Evolutionary conservation across 352 stramenopile species (phyloP).

Genomic region (Elongisporangium undulatum): DNA sequence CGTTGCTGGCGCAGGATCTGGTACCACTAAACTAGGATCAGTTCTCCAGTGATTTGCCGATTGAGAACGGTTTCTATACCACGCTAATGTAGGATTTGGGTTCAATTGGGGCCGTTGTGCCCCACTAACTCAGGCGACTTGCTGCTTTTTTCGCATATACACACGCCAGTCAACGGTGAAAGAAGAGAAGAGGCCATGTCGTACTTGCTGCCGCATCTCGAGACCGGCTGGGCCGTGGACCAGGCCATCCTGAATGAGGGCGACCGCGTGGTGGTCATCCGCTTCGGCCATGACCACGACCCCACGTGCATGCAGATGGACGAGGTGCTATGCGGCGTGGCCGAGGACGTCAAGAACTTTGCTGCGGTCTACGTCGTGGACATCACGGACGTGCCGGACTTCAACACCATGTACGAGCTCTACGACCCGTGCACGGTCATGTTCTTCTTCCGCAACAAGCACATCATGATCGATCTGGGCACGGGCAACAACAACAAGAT

Average conservation of each 20-base stretch:
- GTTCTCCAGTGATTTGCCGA: too few species aligned
- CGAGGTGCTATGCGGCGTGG: conserved; percentile 93
- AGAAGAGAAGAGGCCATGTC: conserved; percentile 55
- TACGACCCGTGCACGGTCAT: conserved; percentile 99
- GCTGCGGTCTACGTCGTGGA: conserved; percentile 96
- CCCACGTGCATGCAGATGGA: conserved; percentile 99
- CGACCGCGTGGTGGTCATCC: conserved; percentile 98
- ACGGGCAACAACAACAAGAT: conserved; percentile 99
- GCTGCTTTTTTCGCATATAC: neutral
- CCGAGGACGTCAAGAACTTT: conserved; percentile 99
- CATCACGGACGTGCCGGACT: conserved; percentile 96
- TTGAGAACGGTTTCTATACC: neutral
- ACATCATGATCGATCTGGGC: conserved; percentile 99
- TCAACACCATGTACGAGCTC: conserved; percentile 99
- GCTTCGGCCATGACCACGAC: conserved; percentile 98
- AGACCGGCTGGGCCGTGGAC: conserved; percentile 97
- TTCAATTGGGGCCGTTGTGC: neutral
- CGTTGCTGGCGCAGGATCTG: neutral
- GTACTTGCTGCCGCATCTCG: conserved; percentile 98
- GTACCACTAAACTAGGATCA: neutral
- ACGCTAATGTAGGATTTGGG: neutral
- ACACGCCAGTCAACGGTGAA: neutral
- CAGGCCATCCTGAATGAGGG: conserved; percentile 98
- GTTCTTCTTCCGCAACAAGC: conserved; percentile 99
- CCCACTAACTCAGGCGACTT: neutral